These are phyloP conservation scores for Pestalotiopsis sp. DNA, from an alignment of 2,329 filamentous ascomycete species.

Conservation along the genomic window DNA sequence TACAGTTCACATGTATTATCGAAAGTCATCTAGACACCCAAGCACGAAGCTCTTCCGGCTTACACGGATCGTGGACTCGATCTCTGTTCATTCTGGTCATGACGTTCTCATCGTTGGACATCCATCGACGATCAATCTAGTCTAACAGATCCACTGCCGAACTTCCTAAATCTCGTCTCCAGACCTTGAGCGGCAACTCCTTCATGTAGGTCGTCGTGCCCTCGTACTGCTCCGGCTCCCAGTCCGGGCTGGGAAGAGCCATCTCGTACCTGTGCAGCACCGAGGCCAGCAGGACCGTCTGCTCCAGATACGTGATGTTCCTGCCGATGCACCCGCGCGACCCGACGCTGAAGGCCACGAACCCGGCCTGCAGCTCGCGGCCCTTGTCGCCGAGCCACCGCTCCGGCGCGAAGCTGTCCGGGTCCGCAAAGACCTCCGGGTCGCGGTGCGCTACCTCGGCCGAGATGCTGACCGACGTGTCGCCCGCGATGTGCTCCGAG, in stretches of 20 bases:
- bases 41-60: no score
- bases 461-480: conserved; percentile 46
- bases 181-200: conserved; percentile 28
- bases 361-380: conserved; percentile 38
- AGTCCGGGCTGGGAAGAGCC: conserved; percentile 25
- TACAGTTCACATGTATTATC: neutral
- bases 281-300: conserved; percentile 44
- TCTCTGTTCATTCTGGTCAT: neutral
- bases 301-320: conserved; percentile 45
- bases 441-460: conserved; percentile 42
- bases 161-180: conserved; percentile 18
- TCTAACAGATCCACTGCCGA: neutral
- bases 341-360: conserved; percentile 38
- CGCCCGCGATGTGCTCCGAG: conserved; percentile 46
- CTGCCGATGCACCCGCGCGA: conserved; percentile 27
- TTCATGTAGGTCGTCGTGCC: conserved; percentile 25
- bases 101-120: neutral
- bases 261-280: conserved; percentile 46
- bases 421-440: conserved; percentile 36
- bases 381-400: conserved; percentile 43
- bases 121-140: neutral
- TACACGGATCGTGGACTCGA: no score
- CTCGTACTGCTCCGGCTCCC: conserved; percentile 30
- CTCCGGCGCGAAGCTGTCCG: conserved; percentile 41
- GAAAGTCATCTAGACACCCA: neutral